Percentiles rank a stretch among this genome's conserved stretches.
These are phyloP conservation scores for Psilocybe sp. DNA, from an alignment of 768 basidiomycete genomes.

Conservation along the genomic window DNA sequence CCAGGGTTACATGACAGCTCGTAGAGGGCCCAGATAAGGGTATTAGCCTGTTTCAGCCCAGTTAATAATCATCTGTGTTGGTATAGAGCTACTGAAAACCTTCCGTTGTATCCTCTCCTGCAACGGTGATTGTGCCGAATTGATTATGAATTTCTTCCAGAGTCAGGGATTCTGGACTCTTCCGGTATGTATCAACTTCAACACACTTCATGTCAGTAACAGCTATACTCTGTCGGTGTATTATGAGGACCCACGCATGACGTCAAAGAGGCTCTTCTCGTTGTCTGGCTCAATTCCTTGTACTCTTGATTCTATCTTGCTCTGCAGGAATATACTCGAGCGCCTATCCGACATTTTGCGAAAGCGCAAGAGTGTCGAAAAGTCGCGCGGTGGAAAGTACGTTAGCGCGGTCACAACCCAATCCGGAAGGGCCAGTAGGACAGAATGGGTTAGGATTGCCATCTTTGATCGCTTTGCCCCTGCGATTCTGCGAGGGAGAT, in stretches of 20 bases:
- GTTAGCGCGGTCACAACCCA: background rate
- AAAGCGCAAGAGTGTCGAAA: background rate
- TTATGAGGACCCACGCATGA: background rate
- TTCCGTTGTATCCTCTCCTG: constrained; percentile 8
- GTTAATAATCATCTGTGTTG: too few relatives aligned
- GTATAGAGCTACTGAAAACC: background rate
- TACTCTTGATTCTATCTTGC: background rate
- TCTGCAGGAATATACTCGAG: background rate
- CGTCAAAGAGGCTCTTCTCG: background rate
- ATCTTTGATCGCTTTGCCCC: constrained; percentile 1
- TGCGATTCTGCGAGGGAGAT: background rate
- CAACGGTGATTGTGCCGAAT: constrained; percentile 4
- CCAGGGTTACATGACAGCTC: background rate
- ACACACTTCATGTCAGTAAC: too few relatives aligned
- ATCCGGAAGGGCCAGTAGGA: background rate
- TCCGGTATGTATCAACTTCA: background rate
- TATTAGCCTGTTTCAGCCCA: constrained; percentile 2
- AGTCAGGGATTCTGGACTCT: background rate
- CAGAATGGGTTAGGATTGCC: background rate
- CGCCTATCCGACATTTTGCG: background rate
- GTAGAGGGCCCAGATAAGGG: constrained; percentile 5
- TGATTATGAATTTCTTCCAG: constrained; percentile 4
- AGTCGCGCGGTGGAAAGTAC: background rate
- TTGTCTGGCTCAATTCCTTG: background rate
- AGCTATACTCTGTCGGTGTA: too few relatives aligned